These are phyloP conservation scores for Cerrena zonata DNA, from an alignment of 1,284 basidiomycete species.

Conservation along the genomic window DNA sequence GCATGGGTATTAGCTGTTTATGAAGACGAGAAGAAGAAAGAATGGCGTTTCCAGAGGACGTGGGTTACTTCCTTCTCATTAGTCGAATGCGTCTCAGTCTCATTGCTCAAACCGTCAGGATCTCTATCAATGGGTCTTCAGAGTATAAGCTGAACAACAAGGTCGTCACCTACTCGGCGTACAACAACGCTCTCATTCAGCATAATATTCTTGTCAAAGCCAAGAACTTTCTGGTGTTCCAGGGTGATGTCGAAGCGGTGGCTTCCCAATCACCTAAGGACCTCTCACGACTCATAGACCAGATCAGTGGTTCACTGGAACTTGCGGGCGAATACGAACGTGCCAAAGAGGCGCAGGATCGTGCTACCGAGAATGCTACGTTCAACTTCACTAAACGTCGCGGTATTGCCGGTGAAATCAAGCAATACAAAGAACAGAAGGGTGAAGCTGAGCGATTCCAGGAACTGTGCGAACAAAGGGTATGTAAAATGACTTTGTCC, in stretches of 20 bases:
- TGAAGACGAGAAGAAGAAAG: constrained; percentile 68
- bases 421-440: constrained; percentile 96
- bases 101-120: constrained; percentile 46
- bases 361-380: constrained; percentile 88
- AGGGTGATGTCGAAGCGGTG: constrained; percentile 97
- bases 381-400: constrained; percentile 91
- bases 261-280: constrained; percentile 92
- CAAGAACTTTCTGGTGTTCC: constrained; percentile 99
- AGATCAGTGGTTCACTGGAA: constrained; percentile 91
- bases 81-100: too few species aligned
- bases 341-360: constrained; percentile 81
- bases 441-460: constrained; percentile 89
- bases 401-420: constrained; percentile 91
- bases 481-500: constrained; percentile 30
- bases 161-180: constrained; percentile 76
- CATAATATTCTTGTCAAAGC: constrained; percentile 98
- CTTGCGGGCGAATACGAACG: constrained; percentile 85
- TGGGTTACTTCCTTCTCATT: too few species aligned
- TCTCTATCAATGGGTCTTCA: constrained; percentile 79
- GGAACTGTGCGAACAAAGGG: constrained; percentile 65
- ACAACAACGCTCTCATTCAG: constrained; percentile 77
- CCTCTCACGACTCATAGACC: constrained; percentile 86
- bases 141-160: constrained; percentile 83
- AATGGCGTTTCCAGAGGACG: constrained; percentile 89
- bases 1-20: constrained; percentile 95